phyloP scores from a whole-genome alignment of 169 alveolate genomes.

The Eimeria brunetti region DNA sequence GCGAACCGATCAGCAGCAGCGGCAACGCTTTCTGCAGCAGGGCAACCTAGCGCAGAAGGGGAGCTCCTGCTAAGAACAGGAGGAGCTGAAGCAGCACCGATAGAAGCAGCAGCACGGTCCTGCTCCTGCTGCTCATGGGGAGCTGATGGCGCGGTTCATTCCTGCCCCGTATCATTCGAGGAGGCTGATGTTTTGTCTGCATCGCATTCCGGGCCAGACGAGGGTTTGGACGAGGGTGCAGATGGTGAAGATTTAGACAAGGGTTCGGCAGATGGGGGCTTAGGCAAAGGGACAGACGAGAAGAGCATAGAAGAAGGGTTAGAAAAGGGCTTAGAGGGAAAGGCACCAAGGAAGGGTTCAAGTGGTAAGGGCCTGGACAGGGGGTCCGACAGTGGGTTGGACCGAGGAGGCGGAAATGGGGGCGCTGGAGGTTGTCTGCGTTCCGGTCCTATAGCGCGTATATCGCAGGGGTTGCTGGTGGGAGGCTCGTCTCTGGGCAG shows the following conservation, averaged over 20 bases:
- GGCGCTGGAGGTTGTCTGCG: not conserved
- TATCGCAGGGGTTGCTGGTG: slow-evolving; percentile 64
- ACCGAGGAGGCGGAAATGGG: not conserved
- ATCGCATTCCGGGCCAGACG: not conserved
- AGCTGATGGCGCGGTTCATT: not conserved
- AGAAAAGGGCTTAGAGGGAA: too few species aligned
- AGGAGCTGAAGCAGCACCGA: not conserved
- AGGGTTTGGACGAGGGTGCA: not conserved
- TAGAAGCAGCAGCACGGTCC: not conserved
- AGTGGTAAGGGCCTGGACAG: not conserved
- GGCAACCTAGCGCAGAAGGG: not conserved
- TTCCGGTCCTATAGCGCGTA: not conserved
- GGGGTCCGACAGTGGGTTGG: not conserved
- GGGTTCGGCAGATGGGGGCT: not conserved
- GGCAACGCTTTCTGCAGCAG: slow-evolving; percentile 12
- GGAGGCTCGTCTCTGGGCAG: slow-evolving; percentile 73
- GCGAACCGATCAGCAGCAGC: not conserved
- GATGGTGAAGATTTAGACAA: not conserved
- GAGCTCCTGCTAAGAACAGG: not conserved
- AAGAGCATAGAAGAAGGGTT: not conserved
- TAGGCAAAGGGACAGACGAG: not conserved
- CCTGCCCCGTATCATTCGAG: not conserved
- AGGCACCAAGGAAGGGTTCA: not conserved
- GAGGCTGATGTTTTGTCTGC: not conserved
- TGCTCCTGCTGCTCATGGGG: not conserved